These are phyloP conservation scores for Colletotrichum musae DNA, from an alignment of 2,329 filamentous ascomycete species.

Conservation along the genomic window DNA sequence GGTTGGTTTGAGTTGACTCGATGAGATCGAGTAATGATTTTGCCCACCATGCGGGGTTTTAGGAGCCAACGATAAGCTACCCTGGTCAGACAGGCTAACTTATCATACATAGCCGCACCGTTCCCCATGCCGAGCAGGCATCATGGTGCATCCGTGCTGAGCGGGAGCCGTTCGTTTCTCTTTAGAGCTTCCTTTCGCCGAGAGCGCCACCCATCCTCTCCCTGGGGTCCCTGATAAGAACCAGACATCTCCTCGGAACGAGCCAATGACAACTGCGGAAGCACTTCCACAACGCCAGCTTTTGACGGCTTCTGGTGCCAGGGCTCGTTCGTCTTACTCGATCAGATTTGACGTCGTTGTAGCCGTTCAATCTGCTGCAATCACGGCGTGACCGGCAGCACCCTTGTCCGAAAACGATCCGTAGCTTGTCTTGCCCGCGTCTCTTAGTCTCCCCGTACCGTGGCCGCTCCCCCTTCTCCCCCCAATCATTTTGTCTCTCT, in stretches of 20 bases:
- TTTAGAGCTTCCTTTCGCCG: not conserved
- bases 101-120: slow-evolving; percentile 33
- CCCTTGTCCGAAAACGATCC: slow-evolving; percentile 29
- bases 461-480: slow-evolving; percentile 1
- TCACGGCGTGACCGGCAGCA: slow-evolving; percentile 37
- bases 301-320: slow-evolving; percentile 12
- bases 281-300: not conserved
- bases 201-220: slow-evolving; percentile 15
- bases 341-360: slow-evolving; percentile 38
- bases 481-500: slow-evolving; percentile 6
- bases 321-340: slow-evolving; percentile 34
- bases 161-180: slow-evolving; percentile 32
- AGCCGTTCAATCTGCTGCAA: slow-evolving; percentile 25
- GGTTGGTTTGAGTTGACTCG: slow-evolving; percentile 42
- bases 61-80: slow-evolving; percentile 36
- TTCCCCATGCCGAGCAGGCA: slow-evolving; percentile 26
- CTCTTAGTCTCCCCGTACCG: slow-evolving; percentile 9
- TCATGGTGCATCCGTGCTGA: slow-evolving; percentile 15
- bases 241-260: slow-evolving; percentile 11
- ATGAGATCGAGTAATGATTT: slow-evolving; percentile 49
- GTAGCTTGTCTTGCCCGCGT: slow-evolving; percentile 29
- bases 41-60: slow-evolving; percentile 39
- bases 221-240: slow-evolving; percentile 30
- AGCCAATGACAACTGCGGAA: slow-evolving; percentile 20
- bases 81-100: slow-evolving; percentile 36